Evolutionary conservation across 345 rosid species (phyloP), one percentile per base, ranked within the genome.

Genomic region (Aethionema arabicum): DNA sequence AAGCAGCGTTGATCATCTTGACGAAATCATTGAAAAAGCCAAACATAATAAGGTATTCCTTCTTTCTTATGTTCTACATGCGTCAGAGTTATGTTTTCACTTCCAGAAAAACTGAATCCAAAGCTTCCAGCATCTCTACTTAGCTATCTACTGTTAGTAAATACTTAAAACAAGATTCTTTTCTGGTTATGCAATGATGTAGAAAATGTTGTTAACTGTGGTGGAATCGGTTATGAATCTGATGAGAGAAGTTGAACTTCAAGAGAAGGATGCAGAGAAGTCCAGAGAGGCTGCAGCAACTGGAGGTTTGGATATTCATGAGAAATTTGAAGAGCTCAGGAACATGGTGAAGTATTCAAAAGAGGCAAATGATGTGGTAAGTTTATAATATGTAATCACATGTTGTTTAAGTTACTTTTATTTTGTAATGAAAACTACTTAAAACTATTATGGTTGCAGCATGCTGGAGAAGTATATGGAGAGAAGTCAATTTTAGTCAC

Each of bases 391-490:
- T 9, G 16, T 43, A 8, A 11, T 5, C 16, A 11, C 21, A 30
- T 27, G 11, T 44, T 61, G 4, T 36, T 58, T 12, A 41, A 8
- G 37, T 11, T 16, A 21, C 8, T 37, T 41, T 13, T 39, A 55
- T 37, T 59, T 51, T 32, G 9, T 49, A 6, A 8, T 29, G n/a
- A 39, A 32, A 55, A 41, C 68, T 70, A 13, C 54, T 33, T 67
- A 41, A 10, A n/a, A n/a, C 14, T 21, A 37, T 50, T 45, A 14
- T 35, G 74, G 32, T 66, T 77, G 67, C 77, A 93, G 99, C 92
- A 83, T 74, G 81, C 90, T 10, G 99, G 97, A 59, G 99, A 93
- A 83, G 78, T 90, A 16, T 77, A 84, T 67, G 97, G 96, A 13
- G 99, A 90, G 79, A 87, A 72, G 72, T 82, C 92, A 56, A 82